These are phyloP conservation scores for Phytopythium cucurbitacearum DNA, from an alignment of 352 stramenopile genomes.

Conservation along the genomic window DNA sequence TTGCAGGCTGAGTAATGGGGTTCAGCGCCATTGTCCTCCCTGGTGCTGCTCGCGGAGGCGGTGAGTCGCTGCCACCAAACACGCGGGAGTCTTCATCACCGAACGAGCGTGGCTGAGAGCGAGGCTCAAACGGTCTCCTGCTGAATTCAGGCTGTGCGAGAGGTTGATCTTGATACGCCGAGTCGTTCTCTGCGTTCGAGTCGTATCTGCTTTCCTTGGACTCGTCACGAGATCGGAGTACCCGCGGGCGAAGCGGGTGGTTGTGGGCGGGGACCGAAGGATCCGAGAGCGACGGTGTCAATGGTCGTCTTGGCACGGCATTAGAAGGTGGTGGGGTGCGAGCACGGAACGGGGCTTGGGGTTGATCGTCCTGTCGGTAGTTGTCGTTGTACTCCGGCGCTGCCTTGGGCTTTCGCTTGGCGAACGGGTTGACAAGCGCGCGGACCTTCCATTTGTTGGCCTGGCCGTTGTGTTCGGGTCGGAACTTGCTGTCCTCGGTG, in stretches of 20 bases:
- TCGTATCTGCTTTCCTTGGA: not conserved
- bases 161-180: not conserved
- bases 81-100: no score
- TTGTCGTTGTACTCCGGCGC: no score
- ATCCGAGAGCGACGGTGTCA: constrained; percentile 6
- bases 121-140: no score
- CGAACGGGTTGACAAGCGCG: constrained; percentile 65
- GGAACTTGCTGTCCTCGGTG: constrained; percentile 2
- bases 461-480: constrained; percentile 11
- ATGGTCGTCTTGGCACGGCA: constrained; percentile 4
- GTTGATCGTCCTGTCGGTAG: not conserved
- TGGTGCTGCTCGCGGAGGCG: no score
- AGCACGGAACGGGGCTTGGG: constrained; percentile 2
- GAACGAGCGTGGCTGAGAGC: no score
- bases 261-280: not conserved
- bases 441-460: constrained; percentile 75
- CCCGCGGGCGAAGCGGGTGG: constrained; percentile 4
- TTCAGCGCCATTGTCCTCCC: not conserved
- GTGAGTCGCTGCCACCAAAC: no score
- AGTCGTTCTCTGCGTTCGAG: no score
- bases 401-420: constrained; percentile 28
- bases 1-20: not conserved
- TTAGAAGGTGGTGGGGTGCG: not conserved
- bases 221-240: constrained; percentile 1
- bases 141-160: no score